Percentiles rank a stretch among this genome's conserved stretches.
phyloP scores from a whole-genome alignment of 495 filamentous ascomycete species.

The Filosporella fistucella region DNA sequence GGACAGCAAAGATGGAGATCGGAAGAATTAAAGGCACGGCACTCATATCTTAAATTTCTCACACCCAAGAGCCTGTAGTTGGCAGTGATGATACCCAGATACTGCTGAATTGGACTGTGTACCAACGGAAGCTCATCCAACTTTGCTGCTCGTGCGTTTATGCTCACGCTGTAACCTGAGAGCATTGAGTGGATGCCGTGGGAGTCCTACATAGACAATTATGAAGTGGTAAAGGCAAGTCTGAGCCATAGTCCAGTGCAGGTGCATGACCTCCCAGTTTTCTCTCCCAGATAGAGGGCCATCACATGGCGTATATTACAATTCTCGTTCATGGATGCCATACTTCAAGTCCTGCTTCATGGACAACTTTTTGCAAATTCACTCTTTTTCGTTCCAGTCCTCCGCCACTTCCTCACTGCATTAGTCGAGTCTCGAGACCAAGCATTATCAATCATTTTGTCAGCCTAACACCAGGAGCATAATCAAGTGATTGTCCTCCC shows the following conservation, averaged over 20 bases:
- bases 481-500: too few relatives aligned
- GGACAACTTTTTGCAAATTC: too few relatives aligned
- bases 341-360: too few relatives aligned
- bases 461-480: too few relatives aligned
- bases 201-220: slow-evolving; percentile 12
- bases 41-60: slow-evolving; percentile 29
- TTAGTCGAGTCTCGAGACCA: too few relatives aligned
- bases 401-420: too few relatives aligned
- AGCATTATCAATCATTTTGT: too few relatives aligned
- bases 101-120: slow-evolving; percentile 46
- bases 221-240: slow-evolving; percentile 29
- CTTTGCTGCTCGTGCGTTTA: slow-evolving; percentile 22
- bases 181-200: slow-evolving; percentile 18
- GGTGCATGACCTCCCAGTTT: too few relatives aligned
- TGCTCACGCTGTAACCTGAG: slow-evolving; percentile 24
- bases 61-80: background rate
- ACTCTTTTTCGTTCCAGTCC: too few relatives aligned
- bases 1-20: slow-evolving; percentile 80
- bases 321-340: too few relatives aligned
- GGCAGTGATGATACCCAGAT: slow-evolving; percentile 58
- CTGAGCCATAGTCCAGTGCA: slow-evolving; percentile 21
- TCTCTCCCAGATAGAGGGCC: too few relatives aligned
- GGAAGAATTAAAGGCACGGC: slow-evolving; percentile 69
- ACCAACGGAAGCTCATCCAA: slow-evolving; percentile 19
- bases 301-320: too few relatives aligned